Base-by-base conservation (phyloP, 1,284 basidiomycete species). In the Crucibulum parvulum region DNA sequence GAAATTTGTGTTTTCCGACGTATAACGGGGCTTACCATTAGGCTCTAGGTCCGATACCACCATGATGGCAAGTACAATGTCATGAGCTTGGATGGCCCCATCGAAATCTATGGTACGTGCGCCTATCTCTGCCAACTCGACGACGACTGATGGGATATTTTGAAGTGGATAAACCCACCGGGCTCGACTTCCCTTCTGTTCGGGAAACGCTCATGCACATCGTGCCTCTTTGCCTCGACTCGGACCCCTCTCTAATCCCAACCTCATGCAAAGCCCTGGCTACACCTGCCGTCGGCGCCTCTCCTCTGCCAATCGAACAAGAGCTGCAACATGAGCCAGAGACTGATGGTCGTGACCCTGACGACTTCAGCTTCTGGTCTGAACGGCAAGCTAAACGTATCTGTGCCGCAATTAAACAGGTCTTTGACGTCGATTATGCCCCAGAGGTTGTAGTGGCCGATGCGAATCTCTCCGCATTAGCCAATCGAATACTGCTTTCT, bases 31-130 rank as follows among this genome's bases (percentile, higher is more conserved):
- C 60, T 70, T 36, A 57, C 56, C 18, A 10, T 51, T 6, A 13
- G 16, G 38, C 36, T 56, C 9, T 63, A 91, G 90, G 79, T 91
- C 61, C 88, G 92, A 3, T 94, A 94, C 70, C 95, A 97, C 73
- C 95, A 96, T 68, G 93, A 95, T 73, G 94, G 94, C 51, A 98
- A 97, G 75, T 94, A 99, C 78, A 98, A 96, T 72, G 97, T 99
- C 58, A 92, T 99, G 85, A 88, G 89, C 57, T 75, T 91, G 52
- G 88, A 92, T 57, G 89, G 89, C 1, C 94, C 94, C 1, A 79
- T 99, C 60, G 95, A 98, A 73, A 90, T 99, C 43, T 94, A 89
- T 67, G 91, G 95, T 93, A 67, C 63, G 91, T 77, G 16, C 38
- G 48, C 39, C 48, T 45, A 24, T 54, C 48, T 59, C 11, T 45